Evolutionary conservation across 129 eudicot genomes (phyloP).

Genomic region (Cynara cardunculus): DNA sequence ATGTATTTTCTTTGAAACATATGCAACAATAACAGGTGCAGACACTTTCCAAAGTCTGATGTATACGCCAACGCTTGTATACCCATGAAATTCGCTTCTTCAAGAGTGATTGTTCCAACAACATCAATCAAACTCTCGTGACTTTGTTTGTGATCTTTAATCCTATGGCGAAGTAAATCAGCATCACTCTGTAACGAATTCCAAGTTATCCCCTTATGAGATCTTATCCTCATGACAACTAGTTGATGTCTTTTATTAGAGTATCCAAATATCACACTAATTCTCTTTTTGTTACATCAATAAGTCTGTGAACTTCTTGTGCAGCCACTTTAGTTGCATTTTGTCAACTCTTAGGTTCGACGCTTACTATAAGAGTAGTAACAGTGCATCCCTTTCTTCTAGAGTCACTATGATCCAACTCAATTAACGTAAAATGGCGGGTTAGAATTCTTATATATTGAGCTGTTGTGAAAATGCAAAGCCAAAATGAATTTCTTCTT

Average conservation of each 20-base stretch:
- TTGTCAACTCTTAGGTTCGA: slow-evolving; percentile 92
- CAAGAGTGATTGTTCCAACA: slow-evolving; percentile 86
- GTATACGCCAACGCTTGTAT: slow-evolving; percentile 83
- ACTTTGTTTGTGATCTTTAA: slow-evolving; percentile 95
- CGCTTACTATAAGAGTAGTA: slow-evolving; percentile 92
- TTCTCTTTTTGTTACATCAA: slow-evolving; percentile 92
- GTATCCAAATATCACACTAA: slow-evolving; percentile 82
- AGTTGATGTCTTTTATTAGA: slow-evolving; percentile 81
- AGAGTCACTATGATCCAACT: slow-evolving; percentile 94
- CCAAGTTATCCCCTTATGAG: slow-evolving; percentile 86
- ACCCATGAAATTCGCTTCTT: slow-evolving; percentile 81
- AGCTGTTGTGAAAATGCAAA: slow-evolving; percentile 89
- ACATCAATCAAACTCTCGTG: slow-evolving; percentile 83
- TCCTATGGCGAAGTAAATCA: slow-evolving; percentile 78
- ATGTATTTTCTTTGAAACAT: slow-evolving; percentile 82
- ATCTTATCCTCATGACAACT: slow-evolving; percentile 97
- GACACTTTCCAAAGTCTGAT: slow-evolving; percentile 85
- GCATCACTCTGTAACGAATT: slow-evolving; percentile 91
- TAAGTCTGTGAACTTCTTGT: slow-evolving; percentile 93
- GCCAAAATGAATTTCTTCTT: slow-evolving; percentile 95
- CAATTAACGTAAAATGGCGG: slow-evolving; percentile 93
- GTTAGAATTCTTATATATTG: slow-evolving; percentile 94
- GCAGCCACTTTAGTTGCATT: slow-evolving; percentile 88
- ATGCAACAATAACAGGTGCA: slow-evolving; percentile 92
- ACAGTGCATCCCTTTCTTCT: slow-evolving; percentile 98